Evolutionary conservation across 345 rosid species (phyloP).

Genomic region (Syzygium aqueum): DNA sequence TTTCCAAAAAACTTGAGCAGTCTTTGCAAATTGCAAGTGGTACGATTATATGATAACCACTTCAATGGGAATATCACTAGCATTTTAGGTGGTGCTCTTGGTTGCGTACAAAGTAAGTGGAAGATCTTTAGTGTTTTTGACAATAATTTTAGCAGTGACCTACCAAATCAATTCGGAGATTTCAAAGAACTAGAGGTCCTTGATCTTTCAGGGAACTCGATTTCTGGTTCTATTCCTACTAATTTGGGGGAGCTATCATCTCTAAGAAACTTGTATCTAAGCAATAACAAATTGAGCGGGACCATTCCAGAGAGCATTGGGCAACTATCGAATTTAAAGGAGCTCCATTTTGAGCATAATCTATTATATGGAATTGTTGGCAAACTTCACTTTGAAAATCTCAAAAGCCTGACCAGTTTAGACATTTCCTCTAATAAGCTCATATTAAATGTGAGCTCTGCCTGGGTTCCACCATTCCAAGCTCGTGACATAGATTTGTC

Average conservation of each 20-base stretch:
- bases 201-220: background rate
- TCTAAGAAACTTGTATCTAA: background rate
- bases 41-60: background rate
- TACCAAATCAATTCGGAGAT: background rate
- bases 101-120: background rate
- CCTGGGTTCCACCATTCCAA: background rate
- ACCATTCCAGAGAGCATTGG: background rate
- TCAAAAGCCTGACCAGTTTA: fast-evolving
- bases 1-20: background rate
- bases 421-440: background rate
- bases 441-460: background rate
- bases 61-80: background rate
- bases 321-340: background rate
- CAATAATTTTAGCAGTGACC: background rate
- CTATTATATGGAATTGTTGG: background rate
- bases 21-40: background rate
- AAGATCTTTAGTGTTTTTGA: background rate
- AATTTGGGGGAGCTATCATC: background rate
- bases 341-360: background rate
- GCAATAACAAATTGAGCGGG: background rate
- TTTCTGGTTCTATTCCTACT: background rate
- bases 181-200: background rate
- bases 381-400: background rate
- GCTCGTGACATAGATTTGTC: background rate
- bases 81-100: background rate